A percentile compares a stretch with the other conserved stretches of the same genome.
Evolutionary conservation across 163 green algal genomes (phyloP).

Genomic region (Scenedesmus sp.): DNA sequence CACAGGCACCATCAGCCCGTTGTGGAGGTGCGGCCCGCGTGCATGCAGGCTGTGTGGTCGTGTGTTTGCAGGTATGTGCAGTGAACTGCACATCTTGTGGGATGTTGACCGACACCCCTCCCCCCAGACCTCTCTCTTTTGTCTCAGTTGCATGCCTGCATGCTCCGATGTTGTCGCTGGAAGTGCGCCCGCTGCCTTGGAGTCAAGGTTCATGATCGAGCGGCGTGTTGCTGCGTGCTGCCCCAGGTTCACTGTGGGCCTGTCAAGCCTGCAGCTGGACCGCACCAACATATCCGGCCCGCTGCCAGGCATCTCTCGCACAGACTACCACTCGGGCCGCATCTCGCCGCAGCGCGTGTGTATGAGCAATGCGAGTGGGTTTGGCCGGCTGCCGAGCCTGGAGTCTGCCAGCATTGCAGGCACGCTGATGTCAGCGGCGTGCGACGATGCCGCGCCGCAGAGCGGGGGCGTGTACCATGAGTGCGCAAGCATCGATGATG

Average conservation of each 20-base stretch:
- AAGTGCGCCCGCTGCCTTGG: neutral
- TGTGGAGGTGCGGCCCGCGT: slow-evolving; percentile 4
- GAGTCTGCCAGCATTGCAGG: neutral
- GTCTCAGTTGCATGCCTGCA: neutral
- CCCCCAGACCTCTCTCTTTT: neutral
- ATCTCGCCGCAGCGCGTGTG: neutral
- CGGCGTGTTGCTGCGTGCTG: neutral
- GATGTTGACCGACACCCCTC: no score
- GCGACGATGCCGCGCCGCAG: neutral
- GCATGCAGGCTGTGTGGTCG: neutral
- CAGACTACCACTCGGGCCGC: neutral
- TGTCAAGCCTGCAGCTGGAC: slow-evolving; percentile 9
- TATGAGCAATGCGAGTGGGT: neutral
- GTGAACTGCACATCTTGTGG: no score
- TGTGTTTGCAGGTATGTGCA: neutral
- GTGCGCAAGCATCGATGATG: slow-evolving; percentile 10
- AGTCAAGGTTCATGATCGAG: neutral
- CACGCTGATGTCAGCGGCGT: slow-evolving; percentile 39
- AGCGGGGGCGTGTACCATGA: neutral
- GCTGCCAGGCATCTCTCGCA: slow-evolving; percentile 40
- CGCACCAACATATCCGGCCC: slow-evolving; percentile 48
- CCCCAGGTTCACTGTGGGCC: slow-evolving; percentile 8
- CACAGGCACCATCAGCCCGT: neutral
- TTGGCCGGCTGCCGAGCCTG: slow-evolving; percentile 38
- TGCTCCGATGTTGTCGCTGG: no score